Percentiles rank a stretch among this genome's conserved stretches.
Conservation (phyloP, 2,329 filamentous ascomycete species). For the Pestalotiopsis sp. region DNA sequence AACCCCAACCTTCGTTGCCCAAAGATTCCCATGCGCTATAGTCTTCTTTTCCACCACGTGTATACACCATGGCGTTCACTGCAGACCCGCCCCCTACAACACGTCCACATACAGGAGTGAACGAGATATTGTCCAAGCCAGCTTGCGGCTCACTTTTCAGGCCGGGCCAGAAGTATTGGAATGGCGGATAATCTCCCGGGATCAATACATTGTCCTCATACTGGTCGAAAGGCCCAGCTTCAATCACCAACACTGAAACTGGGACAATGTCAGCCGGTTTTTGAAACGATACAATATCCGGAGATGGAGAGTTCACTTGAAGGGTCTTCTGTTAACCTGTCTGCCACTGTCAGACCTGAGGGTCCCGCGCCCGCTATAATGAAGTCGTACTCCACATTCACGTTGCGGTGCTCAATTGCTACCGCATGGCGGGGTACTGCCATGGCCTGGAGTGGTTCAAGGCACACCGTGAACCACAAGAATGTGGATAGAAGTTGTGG, state of each 20-base stretch:
- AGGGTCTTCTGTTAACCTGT: slow-evolving; percentile 19
- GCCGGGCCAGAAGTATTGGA: slow-evolving; percentile 14
- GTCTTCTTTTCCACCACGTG: slow-evolving; percentile 32
- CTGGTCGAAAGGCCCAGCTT: slow-evolving; percentile 18
- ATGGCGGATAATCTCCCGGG: slow-evolving; percentile 15
- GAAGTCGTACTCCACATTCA: slow-evolving; percentile 16
- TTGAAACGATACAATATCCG: neutral
- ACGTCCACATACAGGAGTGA: slow-evolving; percentile 23
- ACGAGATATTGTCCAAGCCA: slow-evolving; percentile 26
- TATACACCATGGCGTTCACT: slow-evolving; percentile 39
- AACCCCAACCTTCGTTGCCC: slow-evolving; percentile 34
- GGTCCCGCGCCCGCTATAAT: slow-evolving; percentile 19
- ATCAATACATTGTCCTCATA: slow-evolving; percentile 15
- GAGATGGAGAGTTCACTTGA: neutral
- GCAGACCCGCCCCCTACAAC: slow-evolving; percentile 36
- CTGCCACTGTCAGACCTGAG: slow-evolving; percentile 19
- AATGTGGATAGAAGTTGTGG: neutral
- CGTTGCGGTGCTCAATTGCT: neutral
- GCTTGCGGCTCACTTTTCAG: slow-evolving; percentile 13
- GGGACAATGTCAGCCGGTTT: neutral
- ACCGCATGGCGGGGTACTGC: slow-evolving; percentile 1
- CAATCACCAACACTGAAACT: neutral
- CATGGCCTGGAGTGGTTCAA: neutral
- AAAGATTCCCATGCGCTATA: slow-evolving; percentile 35
- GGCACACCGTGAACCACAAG: neutral